A percentile compares a stretch with the other conserved stretches of the same genome.
Evolutionary conservation across 192 early-diverging fungal genomes (phyloP).

Genomic region (Rhizophagus clarus): DNA sequence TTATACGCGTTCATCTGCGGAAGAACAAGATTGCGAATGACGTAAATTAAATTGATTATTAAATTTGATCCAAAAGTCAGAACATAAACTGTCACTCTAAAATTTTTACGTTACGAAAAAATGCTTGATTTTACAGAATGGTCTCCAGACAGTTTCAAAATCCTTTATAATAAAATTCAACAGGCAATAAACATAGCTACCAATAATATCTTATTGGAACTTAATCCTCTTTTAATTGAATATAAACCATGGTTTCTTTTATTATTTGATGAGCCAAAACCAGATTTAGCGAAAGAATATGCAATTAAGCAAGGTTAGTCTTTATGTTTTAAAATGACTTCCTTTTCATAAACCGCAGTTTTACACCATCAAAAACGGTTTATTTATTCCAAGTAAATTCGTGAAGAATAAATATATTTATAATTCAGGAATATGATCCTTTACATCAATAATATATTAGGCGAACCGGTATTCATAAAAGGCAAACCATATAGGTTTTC

Average conservation of each 20-base stretch:
- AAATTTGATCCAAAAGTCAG: too few species aligned
- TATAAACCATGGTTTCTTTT: neutral
- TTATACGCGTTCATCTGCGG: neutral
- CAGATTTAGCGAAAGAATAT: neutral
- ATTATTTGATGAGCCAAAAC: neutral
- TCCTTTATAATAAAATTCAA: neutral
- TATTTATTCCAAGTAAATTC: too few species aligned
- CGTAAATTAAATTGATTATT: neutral
- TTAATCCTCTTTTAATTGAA: neutral
- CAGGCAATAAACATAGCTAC: neutral
- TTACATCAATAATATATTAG: neutral
- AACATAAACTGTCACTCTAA: too few species aligned
- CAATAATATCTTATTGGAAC: neutral
- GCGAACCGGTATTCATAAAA: neutral
- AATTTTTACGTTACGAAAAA: neutral
- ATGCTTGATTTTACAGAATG: neutral
- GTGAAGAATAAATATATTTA: too few species aligned
- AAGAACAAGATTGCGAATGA: neutral
- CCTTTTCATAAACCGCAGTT: too few species aligned
- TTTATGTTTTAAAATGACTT: too few species aligned
- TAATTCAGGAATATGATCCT: neutral
- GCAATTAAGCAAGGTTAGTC: neutral
- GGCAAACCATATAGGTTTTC: neutral
- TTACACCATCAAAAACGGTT: too few species aligned
- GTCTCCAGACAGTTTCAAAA: neutral